Evolutionary conservation across 2,329 filamentous ascomycete species (phyloP), one percentile per base, ranked within the genome.

Genomic region (Sarocladium brachiariae): DNA sequence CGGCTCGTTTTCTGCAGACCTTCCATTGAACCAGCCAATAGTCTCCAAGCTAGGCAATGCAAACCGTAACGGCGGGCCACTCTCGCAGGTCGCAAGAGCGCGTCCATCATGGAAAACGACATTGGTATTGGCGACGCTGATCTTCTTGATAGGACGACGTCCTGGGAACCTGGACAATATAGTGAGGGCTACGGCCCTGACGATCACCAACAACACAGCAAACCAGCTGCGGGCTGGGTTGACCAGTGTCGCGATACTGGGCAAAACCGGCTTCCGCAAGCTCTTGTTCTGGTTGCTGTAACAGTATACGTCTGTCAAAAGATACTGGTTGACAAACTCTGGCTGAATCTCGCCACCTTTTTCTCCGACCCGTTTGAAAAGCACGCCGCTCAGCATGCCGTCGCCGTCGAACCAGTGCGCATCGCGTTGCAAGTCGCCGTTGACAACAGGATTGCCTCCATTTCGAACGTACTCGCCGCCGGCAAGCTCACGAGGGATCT

Each of bases 341-440:
- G 84, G 83, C 52, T 70, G 62, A 1, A 84, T 72, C 2, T 70
- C 63, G 0, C 18, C 51, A 7, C 51, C 35, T 3, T 72, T 61
- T 5, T 66, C 63, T 2, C 65, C 64, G 2, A 24, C 49, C 21
- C 69, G 69, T 24, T 69, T 69, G 60, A 86, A 88, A 16, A 72
- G 71, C 0, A 88, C 83, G 1, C 84, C 84, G 25, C 78, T 78
- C 10, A 88, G 75, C 84, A 88, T 88, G 4, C 84, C 85, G 61
- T 88, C 84, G 27, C 85, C 84, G 57, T 88, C 85, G 54, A 88
- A 88, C 83, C 83, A 87, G 60, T 88, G 84, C 8, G 80, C 76
- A 59, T 85, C 81, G 55, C 81, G 73, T 34, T 74, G 75, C 2
- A 80, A 62, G 50, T 84, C 77, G 19, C 77, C 70, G 52, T 86